A percentile compares a stretch with the other conserved stretches of the same genome.
Conservation (phyloP, 2,329 filamentous ascomycete genomes). For the Diaporthe ampelina region DNA sequence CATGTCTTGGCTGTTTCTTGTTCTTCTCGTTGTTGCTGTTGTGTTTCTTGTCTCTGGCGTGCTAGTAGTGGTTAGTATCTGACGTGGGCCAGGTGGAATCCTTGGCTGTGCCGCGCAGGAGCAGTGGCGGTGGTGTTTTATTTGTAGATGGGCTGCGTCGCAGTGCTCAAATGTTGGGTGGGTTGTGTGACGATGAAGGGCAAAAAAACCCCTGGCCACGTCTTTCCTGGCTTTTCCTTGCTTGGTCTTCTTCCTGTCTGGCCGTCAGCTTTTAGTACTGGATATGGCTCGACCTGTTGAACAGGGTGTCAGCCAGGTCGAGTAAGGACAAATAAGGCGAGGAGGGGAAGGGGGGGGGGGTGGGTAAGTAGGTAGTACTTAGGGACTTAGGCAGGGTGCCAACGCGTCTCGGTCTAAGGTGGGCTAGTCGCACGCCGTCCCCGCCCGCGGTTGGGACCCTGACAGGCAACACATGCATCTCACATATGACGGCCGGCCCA, state of each 20-base stretch:
- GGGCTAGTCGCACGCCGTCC: neutral
- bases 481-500: neutral
- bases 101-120: no score
- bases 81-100: no score
- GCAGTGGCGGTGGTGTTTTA: neutral
- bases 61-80: no score
- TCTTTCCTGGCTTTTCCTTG: no score
- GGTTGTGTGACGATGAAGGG: neutral
- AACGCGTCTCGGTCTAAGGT: no score
- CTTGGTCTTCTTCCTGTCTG: neutral
- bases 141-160: neutral
- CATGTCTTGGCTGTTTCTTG: neutral
- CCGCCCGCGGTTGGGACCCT: conserved; percentile 1
- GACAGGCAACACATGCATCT: neutral
- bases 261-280: neutral
- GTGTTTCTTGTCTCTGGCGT: no score
- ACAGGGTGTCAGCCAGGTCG: no score
- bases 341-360: no score
- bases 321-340: neutral
- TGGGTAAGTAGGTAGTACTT: no score
- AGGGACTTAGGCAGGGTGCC: no score
- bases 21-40: no score
- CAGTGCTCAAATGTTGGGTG: neutral
- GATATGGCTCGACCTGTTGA: no score
- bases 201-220: neutral